These are phyloP conservation scores for Balansia obtecta DNA, from an alignment of 2,329 filamentous ascomycete genomes.

Conservation along the genomic window DNA sequence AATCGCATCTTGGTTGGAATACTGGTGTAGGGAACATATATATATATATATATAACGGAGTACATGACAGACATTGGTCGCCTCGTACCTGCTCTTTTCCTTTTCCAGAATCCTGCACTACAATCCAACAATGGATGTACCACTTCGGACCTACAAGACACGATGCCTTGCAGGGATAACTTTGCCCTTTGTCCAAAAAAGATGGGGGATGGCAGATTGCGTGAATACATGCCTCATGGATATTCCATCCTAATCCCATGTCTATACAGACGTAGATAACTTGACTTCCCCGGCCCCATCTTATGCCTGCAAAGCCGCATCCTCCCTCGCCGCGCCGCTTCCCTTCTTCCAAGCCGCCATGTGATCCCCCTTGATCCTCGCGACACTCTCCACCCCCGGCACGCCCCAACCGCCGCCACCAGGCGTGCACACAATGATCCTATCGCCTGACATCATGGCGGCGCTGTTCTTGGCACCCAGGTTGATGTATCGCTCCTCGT, in stretches of 20 bases:
- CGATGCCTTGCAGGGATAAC: too few species aligned
- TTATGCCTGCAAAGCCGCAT: constrained; percentile 44
- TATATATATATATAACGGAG: too few species aligned
- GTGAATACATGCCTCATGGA: too few species aligned
- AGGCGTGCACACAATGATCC: constrained; percentile 66
- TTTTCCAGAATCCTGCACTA: background rate
- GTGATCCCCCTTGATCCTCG: constrained; percentile 39
- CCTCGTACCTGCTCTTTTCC: too few species aligned
- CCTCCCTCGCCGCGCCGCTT: constrained; percentile 43
- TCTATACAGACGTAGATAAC: too few species aligned
- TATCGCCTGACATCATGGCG: constrained; percentile 61
- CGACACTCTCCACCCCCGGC: constrained; percentile 42
- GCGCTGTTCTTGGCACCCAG: constrained; percentile 71
- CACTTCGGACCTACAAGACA: too few species aligned
- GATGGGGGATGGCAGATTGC: too few species aligned
- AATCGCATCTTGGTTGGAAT: too few species aligned
- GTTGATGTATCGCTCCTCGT: constrained; percentile 53
- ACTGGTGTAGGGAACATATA: too few species aligned
- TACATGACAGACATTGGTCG: background rate
- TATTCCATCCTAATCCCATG: too few species aligned
- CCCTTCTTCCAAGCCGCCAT: constrained; percentile 42
- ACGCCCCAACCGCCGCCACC: constrained; percentile 69
- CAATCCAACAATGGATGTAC: background rate
- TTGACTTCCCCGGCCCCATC: background rate
- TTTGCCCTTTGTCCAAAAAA: too few species aligned